Evolutionary conservation across 2,329 filamentous ascomycete genomes (phyloP), one percentile per base, ranked within the genome.

Genomic region (Aschersonia sp.): DNA sequence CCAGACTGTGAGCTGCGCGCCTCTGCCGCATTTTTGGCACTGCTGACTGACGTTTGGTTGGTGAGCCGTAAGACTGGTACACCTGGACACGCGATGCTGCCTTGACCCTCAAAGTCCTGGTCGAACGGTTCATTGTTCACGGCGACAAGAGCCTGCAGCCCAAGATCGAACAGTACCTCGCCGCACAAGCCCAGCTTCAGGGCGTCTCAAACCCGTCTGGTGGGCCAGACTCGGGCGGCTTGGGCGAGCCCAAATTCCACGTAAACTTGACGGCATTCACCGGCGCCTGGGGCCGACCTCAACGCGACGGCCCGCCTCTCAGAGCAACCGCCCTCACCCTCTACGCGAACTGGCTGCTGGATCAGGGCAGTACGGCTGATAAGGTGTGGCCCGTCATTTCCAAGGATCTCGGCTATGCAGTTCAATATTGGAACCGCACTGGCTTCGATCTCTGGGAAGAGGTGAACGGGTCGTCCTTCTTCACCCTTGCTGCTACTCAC

Each of bases 401-500:
- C 44, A 90, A 88, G 54, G 87, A 92, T 56, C 71, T 94, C 35
- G 73, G 72, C 43, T 92, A 90, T 53, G 79, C 87, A 6, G 73
- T 79, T 1, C 77, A 86, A 57, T 85, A 86, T 66, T 86, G 82
- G 73, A 78, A 76, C 58, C 63, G 70, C 52, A 76, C 73, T 0
- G 75, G 75, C 5, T 92, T 79, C 57, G 87, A 94, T 60, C 72
- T 94, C 4, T 92, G 87, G 87, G 87, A 92, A 60, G 87, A 92
- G 61, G 77, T 89, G 11, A 68, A 71, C 30, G 83, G 85, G 41
- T 81, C 77, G 29, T 88, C 84, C 0, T 92, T 89, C 69, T 94
- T 90, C 64, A 92, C 86, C 1, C 67, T 80, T 33, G 76, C 79
- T 4, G 73, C 75, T 41, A 78, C 85, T 51, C 79, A 90, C 59